Conservation (phyloP, 2,329 filamentous ascomycete genomes). For the Diplodia seriata region DNA sequence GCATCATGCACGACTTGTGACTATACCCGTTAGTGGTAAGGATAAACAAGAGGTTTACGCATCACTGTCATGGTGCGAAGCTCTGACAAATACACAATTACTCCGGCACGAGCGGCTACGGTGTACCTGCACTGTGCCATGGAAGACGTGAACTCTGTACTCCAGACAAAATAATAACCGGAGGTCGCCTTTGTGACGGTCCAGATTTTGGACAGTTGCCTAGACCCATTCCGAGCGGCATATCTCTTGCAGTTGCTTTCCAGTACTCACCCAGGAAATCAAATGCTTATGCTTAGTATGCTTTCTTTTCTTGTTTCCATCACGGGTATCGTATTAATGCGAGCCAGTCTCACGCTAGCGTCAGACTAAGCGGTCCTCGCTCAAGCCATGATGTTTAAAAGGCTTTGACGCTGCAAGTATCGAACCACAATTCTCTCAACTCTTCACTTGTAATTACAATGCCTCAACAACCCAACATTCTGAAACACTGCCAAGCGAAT, state of each 20-base stretch:
- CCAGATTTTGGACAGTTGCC: too few relatives aligned
- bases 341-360: not conserved
- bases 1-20: not conserved
- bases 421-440: slow-evolving; percentile 1
- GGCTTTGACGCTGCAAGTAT: not conserved
- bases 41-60: not conserved
- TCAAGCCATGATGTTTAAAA: not conserved
- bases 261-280: too few relatives aligned
- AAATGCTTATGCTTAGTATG: not conserved
- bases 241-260: too few relatives aligned
- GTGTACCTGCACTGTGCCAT: too few relatives aligned
- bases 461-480: not conserved
- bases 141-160: too few relatives aligned
- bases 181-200: too few relatives aligned
- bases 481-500: not conserved
- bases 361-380: not conserved
- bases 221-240: too few relatives aligned
- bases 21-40: not conserved
- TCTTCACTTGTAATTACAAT: not conserved
- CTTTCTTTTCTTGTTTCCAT: not conserved
- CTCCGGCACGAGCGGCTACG: not conserved
- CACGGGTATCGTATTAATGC: not conserved
- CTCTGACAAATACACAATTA: not conserved
- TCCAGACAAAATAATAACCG: too few relatives aligned
- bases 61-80: not conserved